A percentile compares a stretch with the other conserved stretches of the same genome.
These are phyloP conservation scores for Verticillium nubilum DNA, from an alignment of 2,329 filamentous ascomycete genomes.

Conservation along the genomic window DNA sequence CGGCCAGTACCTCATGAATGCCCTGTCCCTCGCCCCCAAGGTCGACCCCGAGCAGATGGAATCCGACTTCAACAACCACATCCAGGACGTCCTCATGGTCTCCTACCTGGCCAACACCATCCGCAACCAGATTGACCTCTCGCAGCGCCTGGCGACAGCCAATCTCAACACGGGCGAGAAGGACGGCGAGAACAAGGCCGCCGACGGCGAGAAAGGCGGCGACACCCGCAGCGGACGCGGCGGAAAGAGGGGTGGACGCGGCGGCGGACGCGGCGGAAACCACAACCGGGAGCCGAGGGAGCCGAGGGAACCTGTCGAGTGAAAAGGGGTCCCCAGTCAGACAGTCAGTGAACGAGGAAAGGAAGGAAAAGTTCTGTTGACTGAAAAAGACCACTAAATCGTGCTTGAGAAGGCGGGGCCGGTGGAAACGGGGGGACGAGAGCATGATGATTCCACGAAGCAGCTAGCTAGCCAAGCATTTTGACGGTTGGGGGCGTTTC, in stretches of 20 bases:
- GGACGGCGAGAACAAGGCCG: conserved; percentile 40
- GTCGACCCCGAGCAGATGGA: conserved; percentile 88
- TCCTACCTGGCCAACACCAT: conserved; percentile 98
- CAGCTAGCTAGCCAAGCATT: background rate
- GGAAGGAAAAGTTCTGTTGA: background rate
- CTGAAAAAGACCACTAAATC: background rate
- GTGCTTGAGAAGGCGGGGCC: background rate
- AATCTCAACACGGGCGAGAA: conserved; percentile 49
- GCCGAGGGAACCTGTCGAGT: conserved; percentile 32
- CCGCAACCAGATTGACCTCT: conserved; percentile 96
- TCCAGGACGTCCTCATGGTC: conserved; percentile 97
- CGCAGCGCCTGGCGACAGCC: conserved; percentile 86
- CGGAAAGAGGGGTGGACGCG: conserved; percentile 45
- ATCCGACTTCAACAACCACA: conserved; percentile 99
- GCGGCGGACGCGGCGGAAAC: conserved; percentile 44
- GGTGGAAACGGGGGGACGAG: background rate
- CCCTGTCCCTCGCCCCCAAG: conserved; percentile 89
- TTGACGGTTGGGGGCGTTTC: background rate
- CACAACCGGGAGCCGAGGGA: conserved; percentile 46
- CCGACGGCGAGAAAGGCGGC: conserved; percentile 35
- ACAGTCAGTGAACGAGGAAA: conserved; percentile 1
- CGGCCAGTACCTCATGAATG: conserved; percentile 92
- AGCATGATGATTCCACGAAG: background rate
- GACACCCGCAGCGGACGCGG: conserved; percentile 27
- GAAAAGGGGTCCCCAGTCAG: too few species aligned